Evolutionary conservation across 2,329 filamentous ascomycete species (phyloP).

Genomic region (Trichoderma oligosporum): DNA sequence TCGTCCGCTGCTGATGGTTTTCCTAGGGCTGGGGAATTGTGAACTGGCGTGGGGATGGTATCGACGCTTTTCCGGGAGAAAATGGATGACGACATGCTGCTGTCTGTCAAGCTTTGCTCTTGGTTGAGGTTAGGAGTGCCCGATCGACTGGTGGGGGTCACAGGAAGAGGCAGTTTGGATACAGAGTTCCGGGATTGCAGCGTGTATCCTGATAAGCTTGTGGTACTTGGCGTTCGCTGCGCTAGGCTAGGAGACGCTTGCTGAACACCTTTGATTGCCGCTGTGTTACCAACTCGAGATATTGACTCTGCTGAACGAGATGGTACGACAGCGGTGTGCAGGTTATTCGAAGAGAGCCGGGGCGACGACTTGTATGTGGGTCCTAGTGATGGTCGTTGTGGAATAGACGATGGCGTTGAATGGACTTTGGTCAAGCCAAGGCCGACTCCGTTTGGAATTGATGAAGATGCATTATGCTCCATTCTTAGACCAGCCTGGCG

Average conservation of each 20-base stretch:
- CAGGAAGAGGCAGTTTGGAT: constrained; percentile 39
- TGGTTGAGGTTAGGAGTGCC: constrained; percentile 35
- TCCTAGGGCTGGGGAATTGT: constrained; percentile 31
- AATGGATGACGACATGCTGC: constrained; percentile 42
- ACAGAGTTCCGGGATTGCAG: constrained; percentile 36
- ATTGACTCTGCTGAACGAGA: constrained; percentile 5
- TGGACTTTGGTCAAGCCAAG: constrained; percentile 25
- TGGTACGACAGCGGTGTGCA: constrained; percentile 8
- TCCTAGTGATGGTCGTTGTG: constrained; percentile 17
- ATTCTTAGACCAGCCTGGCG: constrained; percentile 20
- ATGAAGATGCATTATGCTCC: constrained; percentile 21
- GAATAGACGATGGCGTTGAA: constrained; percentile 27
- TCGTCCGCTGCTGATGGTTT: constrained; percentile 19
- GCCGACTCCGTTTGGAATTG: constrained; percentile 19
- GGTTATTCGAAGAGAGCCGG: constrained; percentile 4
- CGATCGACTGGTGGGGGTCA: constrained; percentile 35
- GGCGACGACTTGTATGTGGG: constrained; percentile 11
- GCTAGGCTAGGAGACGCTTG: constrained; percentile 18
- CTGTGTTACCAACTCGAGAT: constrained; percentile 14
- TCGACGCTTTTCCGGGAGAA: constrained; percentile 39
- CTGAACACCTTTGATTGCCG: constrained; percentile 21
- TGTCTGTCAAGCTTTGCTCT: constrained; percentile 41
- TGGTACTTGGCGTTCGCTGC: constrained; percentile 27
- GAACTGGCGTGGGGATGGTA: constrained; percentile 32
- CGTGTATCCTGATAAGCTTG: constrained; percentile 28